Conservation (phyloP, 2,329 filamentous ascomycete genomes). For the Orbilia brochopaga region DNA sequence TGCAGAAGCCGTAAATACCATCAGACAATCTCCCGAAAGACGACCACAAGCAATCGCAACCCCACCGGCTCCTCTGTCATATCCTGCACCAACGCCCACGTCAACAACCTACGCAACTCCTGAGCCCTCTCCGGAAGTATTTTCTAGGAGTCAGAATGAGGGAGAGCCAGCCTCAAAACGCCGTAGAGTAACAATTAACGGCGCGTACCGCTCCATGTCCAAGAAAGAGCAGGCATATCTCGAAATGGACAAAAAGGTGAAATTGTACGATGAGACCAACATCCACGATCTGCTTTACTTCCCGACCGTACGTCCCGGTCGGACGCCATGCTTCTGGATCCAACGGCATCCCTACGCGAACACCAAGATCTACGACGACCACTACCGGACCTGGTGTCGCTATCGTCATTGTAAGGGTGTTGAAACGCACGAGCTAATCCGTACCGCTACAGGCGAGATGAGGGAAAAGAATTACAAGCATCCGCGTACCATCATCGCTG, state of each 20-base stretch:
- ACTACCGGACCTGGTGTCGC: conserved; percentile 45
- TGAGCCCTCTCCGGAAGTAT: background rate
- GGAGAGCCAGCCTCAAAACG: conserved; percentile 12
- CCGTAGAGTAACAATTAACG: conserved; percentile 4
- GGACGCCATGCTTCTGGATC: conserved; percentile 35
- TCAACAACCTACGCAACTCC: background rate
- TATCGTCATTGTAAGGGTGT: conserved; percentile 46
- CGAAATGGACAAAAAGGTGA: conserved; percentile 45
- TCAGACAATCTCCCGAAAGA: background rate
- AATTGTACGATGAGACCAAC: conserved; percentile 37
- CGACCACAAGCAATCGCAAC: background rate
- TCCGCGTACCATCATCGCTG: conserved; percentile 45
- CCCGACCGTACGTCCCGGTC: conserved; percentile 18
- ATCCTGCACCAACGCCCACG: background rate
- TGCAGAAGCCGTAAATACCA: background rate
- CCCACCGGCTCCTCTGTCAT: background rate
- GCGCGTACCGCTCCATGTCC: conserved; percentile 27
- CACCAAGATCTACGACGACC: conserved; percentile 35
- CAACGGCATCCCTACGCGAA: conserved; percentile 48
- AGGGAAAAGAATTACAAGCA: conserved; percentile 49
- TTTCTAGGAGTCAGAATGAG: conserved; percentile 2
- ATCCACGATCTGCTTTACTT: conserved; percentile 36
- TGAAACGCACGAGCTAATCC: conserved; percentile 39
- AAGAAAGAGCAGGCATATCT: conserved; percentile 47
- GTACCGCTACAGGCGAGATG: conserved; percentile 35